Conservation (phyloP, 1,284 basidiomycete species). For the Puccinia horiana region DNA sequence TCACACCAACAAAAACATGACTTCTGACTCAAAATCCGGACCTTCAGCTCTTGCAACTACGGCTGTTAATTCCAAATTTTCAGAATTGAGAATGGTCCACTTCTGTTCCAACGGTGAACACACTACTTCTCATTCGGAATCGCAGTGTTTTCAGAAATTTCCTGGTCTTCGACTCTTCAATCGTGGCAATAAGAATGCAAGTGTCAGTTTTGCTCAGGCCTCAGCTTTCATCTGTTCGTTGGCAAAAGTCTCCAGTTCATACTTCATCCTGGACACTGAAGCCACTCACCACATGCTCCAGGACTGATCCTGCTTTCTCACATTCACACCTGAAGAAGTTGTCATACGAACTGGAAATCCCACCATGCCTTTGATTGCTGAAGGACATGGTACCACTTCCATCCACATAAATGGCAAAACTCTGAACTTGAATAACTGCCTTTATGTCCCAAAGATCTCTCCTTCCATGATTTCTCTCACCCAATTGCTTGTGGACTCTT, state of each 20-base stretch:
- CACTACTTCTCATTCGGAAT: neutral
- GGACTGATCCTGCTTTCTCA: neutral
- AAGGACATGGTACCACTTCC: neutral
- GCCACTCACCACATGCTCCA: slow-evolving; percentile 5
- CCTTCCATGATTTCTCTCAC: neutral
- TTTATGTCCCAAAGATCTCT: neutral
- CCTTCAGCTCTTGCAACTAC: too few species aligned
- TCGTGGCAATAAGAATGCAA: neutral
- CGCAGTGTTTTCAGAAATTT: neutral
- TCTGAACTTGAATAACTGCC: neutral
- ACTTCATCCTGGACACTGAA: neutral
- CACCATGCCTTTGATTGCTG: neutral
- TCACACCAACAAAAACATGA: too few species aligned
- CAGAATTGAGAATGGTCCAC: neutral
- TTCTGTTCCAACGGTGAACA: neutral
- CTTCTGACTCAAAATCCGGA: too few species aligned
- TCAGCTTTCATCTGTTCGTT: neutral
- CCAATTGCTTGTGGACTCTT: neutral
- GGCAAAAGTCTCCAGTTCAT: neutral
- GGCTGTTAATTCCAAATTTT: neutral
- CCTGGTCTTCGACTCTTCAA: neutral
- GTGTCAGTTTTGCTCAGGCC: neutral
- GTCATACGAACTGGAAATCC: neutral
- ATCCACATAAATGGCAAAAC: neutral
- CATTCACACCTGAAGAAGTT: neutral